A percentile compares a stretch with the other conserved stretches of the same genome.
Evolutionary conservation across 352 stramenopile species (phyloP).

Genomic region (Globisporangium mamillatum): DNA sequence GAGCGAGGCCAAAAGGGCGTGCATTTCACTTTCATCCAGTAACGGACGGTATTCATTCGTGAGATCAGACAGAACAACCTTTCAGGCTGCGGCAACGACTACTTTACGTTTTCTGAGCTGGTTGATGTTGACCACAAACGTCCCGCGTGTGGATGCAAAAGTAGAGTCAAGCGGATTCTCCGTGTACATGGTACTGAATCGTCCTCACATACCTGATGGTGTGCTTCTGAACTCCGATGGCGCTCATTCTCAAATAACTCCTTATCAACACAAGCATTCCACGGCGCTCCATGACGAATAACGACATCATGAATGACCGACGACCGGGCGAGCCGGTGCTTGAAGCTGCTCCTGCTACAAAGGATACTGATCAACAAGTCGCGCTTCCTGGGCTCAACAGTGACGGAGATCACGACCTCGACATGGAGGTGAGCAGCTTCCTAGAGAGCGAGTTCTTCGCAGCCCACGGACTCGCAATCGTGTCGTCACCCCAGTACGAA

Average conservation of each 20-base stretch:
- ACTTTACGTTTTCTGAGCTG: too few relatives aligned
- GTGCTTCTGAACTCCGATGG: neutral
- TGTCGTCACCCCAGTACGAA: neutral
- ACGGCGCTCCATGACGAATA: neutral
- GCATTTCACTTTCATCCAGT: neutral
- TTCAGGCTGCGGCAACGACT: too few relatives aligned
- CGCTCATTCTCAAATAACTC: neutral
- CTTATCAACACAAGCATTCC: neutral
- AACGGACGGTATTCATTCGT: neutral
- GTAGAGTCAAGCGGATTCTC: neutral
- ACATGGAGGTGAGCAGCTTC: neutral
- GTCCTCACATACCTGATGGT: neutral
- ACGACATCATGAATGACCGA: neutral
- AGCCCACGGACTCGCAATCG: neutral
- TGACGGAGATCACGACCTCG: neutral
- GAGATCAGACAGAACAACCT: neutral
- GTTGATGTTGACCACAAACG: neutral
- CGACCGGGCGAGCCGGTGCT: neutral
- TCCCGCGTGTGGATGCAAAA: neutral
- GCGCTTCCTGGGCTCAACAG: too few relatives aligned
- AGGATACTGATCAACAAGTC: too few relatives aligned
- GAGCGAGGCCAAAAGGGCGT: neutral
- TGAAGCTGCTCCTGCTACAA: neutral
- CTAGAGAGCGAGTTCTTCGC: neutral
- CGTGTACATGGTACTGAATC: neutral